A percentile compares a stretch with the other conserved stretches of the same genome.
phyloP scores from a whole-genome alignment of 108 stramenopile species.

The Schizochytrium sp. region DNA sequence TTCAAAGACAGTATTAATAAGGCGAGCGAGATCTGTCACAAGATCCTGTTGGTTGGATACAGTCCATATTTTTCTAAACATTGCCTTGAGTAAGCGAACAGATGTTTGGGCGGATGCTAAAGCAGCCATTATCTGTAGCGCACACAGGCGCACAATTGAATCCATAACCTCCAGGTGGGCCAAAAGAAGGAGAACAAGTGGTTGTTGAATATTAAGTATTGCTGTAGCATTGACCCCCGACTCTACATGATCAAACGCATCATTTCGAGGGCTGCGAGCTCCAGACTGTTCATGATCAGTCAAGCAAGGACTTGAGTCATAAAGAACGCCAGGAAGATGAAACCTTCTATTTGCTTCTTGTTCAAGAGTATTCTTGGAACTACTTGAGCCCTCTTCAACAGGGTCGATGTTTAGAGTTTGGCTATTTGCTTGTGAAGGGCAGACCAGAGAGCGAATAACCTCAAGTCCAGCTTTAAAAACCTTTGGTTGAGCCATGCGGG shows the following conservation, averaged over 20 bases:
- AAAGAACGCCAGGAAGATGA: too few relatives aligned
- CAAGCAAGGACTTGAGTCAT: too few relatives aligned
- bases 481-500: neutral
- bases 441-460: neutral
- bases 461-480: neutral
- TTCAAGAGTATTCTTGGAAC: too few relatives aligned
- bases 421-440: neutral
- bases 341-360: too few relatives aligned
- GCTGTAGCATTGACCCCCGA: neutral
- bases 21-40: neutral
- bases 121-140: constrained; percentile 43
- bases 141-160: neutral
- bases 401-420: too few relatives aligned
- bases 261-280: neutral
- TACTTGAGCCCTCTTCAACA: too few relatives aligned
- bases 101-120: constrained; percentile 2
- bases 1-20: constrained; percentile 37
- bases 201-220: neutral
- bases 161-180: constrained; percentile 10
- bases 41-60: neutral
- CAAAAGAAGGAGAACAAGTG: neutral
- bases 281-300: too few relatives aligned
- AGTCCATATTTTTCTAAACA: constrained; percentile 28
- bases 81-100: constrained; percentile 56
- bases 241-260: neutral